phyloP scores from a whole-genome alignment of 371 early-diverging fungal genomes.

The Umbelopsis sp. region DNA sequence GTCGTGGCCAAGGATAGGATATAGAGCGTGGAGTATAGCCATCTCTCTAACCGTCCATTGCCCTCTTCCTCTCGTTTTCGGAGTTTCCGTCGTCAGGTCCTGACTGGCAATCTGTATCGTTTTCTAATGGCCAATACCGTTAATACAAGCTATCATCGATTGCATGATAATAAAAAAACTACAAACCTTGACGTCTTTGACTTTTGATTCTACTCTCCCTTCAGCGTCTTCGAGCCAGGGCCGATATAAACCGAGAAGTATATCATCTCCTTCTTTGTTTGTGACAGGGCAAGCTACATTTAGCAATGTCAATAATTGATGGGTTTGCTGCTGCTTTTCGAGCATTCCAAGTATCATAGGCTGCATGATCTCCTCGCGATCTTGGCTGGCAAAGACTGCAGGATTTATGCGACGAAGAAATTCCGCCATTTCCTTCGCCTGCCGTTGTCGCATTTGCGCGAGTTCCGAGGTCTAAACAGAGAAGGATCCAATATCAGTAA shows the following conservation, averaged over 20 bases:
- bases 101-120: neutral
- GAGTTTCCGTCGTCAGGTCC: too few species aligned
- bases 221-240: neutral
- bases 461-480: neutral
- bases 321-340: slow-evolving; percentile 10
- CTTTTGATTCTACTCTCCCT: neutral
- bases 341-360: neutral
- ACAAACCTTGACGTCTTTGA: neutral
- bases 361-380: neutral
- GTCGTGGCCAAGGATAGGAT: neutral
- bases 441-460: neutral
- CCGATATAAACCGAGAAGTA: neutral
- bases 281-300: neutral
- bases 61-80: neutral
- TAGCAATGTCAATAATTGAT: neutral
- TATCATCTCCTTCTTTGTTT: neutral
- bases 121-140: neutral
- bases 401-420: neutral
- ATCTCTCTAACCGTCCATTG: neutral
- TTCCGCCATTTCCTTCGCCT: neutral
- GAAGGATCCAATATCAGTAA: too few species aligned
- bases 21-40: neutral
- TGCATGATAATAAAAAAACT: neutral
- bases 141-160: neutral
- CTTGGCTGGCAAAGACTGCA: neutral